Conservation (phyloP, 139 green algal genomes). For the Chlorella ohadii region DNA sequence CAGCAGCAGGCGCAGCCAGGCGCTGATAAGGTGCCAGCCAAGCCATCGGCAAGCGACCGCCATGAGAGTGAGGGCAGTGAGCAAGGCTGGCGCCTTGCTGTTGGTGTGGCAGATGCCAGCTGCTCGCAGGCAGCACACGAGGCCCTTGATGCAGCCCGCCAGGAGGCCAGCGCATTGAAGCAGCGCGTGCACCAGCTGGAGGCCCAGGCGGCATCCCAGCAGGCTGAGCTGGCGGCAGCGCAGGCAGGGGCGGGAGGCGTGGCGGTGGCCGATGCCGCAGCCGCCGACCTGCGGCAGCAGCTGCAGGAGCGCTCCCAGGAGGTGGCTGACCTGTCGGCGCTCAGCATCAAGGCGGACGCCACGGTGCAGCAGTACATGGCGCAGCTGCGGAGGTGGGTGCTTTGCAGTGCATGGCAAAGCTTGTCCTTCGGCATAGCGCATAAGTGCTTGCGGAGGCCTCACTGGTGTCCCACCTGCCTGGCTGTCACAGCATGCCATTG, state of each 20-base stretch:
- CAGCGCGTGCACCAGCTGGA: not conserved
- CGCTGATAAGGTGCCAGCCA: not conserved
- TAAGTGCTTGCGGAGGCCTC: no score
- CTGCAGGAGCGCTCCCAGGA: conserved; percentile 27
- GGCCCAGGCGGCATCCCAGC: not conserved
- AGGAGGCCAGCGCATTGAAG: not conserved
- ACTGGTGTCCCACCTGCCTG: no score
- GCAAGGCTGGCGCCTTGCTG: not conserved
- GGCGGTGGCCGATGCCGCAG: not conserved
- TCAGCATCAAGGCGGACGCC: conserved; percentile 25
- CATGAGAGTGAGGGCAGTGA: not conserved
- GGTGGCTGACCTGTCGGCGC: conserved; percentile 31
- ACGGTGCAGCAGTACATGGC: conserved; percentile 42
- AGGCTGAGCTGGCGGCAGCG: not conserved
- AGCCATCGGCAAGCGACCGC: not conserved
- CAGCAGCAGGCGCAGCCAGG: not conserved
- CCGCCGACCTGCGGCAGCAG: conserved; percentile 18
- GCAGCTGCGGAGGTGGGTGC: conserved; percentile 24
- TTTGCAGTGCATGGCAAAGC: no score
- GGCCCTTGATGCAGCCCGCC: not conserved
- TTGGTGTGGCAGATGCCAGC: not conserved
- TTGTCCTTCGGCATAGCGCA: no score
- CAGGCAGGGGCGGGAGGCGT: not conserved
- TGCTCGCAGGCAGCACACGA: not conserved
- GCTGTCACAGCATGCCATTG: no score